Evolutionary conservation across 345 rosid genomes (phyloP), one percentile per base, ranked within the genome.

Genomic region (Dipteronia dyeriana): DNA sequence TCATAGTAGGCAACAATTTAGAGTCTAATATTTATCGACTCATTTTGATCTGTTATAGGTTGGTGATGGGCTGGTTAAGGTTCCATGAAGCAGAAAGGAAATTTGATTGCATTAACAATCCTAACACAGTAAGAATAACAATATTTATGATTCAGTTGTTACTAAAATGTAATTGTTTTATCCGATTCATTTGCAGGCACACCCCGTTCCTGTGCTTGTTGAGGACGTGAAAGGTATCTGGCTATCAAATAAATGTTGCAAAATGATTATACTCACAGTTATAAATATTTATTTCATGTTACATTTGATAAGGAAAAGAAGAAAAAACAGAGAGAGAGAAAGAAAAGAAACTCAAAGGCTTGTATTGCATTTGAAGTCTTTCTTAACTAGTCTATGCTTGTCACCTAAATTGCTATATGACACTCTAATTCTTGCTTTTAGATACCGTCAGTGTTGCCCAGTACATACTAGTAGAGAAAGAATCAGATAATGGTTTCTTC

Each of bases 1-100:
- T 63, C 45, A 53, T 16, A 20, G 53, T 13, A 22, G 19, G 74
- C 14, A 2, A 16, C 20, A 19, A 29, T 63, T 45, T 49, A 8
- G 56, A 23, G 14, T 39, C 14, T 26, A 67, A 63, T 66, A 63
- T 62, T 39, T 72, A 25, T 47, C 7, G 66, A 34, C 67, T 54
- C 54, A 47, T 71, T 66, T 75, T 38, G 80, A 51, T 63, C 22
- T 86, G 84, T 67, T 84, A 38, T 77, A 95, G 98, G 85, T 78
- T 93, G 92, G 93, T 95, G 81, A 95, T 93, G 97, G 99, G 98
- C 23, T 91, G 98, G 96, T 83, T 95, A 72, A 90, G 90, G 54
- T 95, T 93, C 83, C 41, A 76, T 4, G 98, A 93, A 85, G 90
- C 88, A 74, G 97, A 82, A 77, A 87, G 85, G 79, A 91, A 84